These are phyloP conservation scores for Dovyalis caffra DNA, from an alignment of 345 rosid genomes.

Conservation along the genomic window DNA sequence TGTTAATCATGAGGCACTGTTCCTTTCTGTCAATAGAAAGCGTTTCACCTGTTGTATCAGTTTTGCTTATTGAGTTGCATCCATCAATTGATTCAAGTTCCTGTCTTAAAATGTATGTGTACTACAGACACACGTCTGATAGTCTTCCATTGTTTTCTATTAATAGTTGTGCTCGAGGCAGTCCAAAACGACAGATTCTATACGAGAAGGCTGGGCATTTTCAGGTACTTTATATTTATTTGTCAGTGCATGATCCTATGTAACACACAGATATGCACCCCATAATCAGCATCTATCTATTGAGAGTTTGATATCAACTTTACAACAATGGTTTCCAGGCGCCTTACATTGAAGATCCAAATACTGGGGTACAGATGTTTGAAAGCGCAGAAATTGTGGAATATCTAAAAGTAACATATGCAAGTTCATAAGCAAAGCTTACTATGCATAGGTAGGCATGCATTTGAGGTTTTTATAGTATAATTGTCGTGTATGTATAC, in stretches of 20 bases:
- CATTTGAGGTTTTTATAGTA: slow-evolving; percentile 4
- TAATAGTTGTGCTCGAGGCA: slow-evolving; percentile 82
- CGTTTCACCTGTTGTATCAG: background rate
- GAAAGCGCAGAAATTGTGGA: slow-evolving; percentile 92
- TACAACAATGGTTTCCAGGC: slow-evolving; percentile 45
- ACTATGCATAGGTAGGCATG: no score
- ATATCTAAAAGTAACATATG: slow-evolving; percentile 77
- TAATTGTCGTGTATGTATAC: background rate
- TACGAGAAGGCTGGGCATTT: slow-evolving; percentile 62
- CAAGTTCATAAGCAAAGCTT: slow-evolving; percentile 31
- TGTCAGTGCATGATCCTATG: background rate
- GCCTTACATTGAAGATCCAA: slow-evolving; percentile 87
- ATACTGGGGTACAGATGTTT: slow-evolving; percentile 86
- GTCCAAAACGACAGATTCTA: slow-evolving; percentile 69
- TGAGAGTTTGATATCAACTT: background rate
- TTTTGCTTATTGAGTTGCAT: background rate
- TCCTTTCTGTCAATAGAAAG: background rate
- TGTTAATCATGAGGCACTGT: background rate
- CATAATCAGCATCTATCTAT: background rate
- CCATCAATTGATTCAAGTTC: background rate
- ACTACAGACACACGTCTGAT: background rate
- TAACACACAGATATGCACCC: background rate
- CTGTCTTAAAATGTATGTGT: background rate
- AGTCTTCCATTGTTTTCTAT: slow-evolving; percentile 4
- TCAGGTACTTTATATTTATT: slow-evolving; percentile 49